phyloP scores from a whole-genome alignment of 148 eudicot species.

The Chenopodium formosanum region DNA sequence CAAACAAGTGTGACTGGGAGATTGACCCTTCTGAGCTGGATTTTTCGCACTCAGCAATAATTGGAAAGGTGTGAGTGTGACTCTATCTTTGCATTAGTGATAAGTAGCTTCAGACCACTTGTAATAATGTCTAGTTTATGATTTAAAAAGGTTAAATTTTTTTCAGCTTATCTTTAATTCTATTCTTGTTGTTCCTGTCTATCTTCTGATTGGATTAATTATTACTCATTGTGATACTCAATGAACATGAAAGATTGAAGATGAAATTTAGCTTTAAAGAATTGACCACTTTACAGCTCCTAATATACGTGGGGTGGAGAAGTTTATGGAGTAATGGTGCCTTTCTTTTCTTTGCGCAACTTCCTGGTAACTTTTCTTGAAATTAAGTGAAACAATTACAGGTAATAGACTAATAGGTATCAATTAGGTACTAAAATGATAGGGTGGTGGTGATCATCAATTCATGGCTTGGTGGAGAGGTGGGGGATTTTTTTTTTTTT shows the following conservation, averaged over 20 bases:
- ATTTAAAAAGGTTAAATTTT: background rate
- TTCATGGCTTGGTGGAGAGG: no score
- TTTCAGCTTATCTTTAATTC: background rate
- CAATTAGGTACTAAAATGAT: background rate
- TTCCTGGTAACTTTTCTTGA: no score
- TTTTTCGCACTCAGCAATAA: constrained; percentile 61
- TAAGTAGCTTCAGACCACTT: background rate
- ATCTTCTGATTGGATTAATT: background rate
- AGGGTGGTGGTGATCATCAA: background rate
- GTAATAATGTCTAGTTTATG: background rate
- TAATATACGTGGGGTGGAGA: background rate
- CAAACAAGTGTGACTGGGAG: constrained; percentile 97
- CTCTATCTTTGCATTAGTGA: constrained; percentile 13
- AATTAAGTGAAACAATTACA: no score
- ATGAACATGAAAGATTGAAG: background rate
- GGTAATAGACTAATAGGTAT: background rate
- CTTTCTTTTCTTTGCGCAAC: background rate
- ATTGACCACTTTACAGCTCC: background rate
- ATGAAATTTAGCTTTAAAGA: background rate
- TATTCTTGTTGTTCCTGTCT: background rate
- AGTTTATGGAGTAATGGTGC: background rate
- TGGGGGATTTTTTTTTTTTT: no score
- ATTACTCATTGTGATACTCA: background rate
- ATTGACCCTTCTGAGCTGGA: constrained; percentile 92
- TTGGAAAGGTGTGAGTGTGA: constrained; percentile 87